Base-by-base conservation (phyloP, 192 early-diverging fungal genomes). In the Coemansia sp. region DNA sequence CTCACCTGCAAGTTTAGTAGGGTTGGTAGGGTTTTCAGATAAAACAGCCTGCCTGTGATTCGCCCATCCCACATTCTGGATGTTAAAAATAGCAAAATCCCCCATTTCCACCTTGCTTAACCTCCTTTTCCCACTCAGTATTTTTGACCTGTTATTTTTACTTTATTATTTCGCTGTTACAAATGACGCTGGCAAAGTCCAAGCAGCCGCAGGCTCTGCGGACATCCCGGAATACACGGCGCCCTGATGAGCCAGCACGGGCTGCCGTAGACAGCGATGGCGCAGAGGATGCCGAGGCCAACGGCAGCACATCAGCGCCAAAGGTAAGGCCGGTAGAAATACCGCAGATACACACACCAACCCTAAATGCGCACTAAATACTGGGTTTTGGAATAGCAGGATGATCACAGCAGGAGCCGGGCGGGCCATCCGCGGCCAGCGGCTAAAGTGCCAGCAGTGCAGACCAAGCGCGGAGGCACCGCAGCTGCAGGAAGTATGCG, bases 131-230 rank as follows among this genome's bases (percentile, higher is more conserved):
- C 14, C 23, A 24, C 25, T 31, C 50, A 5, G 14, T 23, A 17
- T 12, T 17, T 48, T 18, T 18, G 17, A 48, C 17, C 47, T 44
- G 15, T 44, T 44, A 48, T 55, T 55, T 55, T 55, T 31, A 18
- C 26, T 34, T 50, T 40, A 20, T 58, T 21, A 6, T 24, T 24
- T 58, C 7, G 8, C 20, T 18, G 0, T 15, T 20, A 47, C 56
- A 28, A 52, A 74, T 64, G 66, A 57, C 66, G 8, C 61, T 74
- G 51, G 24, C 62, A 60, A 74, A 74, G 53, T 42, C 59, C 64
- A 74, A 56, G 55, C 52, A 54, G 49, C 44, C 59, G 26, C 54
- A 37, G 50, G 12, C 36, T 31, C 37, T 36, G 26, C 52, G 54
- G n/a, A 10, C 61, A 12, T 9, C 51, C 15, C 49, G 23, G 14